Evolutionary conservation across 306 rosid genomes (phyloP), one percentile per base, ranked within the genome.

Genomic region (Lathyrus aphaca): DNA sequence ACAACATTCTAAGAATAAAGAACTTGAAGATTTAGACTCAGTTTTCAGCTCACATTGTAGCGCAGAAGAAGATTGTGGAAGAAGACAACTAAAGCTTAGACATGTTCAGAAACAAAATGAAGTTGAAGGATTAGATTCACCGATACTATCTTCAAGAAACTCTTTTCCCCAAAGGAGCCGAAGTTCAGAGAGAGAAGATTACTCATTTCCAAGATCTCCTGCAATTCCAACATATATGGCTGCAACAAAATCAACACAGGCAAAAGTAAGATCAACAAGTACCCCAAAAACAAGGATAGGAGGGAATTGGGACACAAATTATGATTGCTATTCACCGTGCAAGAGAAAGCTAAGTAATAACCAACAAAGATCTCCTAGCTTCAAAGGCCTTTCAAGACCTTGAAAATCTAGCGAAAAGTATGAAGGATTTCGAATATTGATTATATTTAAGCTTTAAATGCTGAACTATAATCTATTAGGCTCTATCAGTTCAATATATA

Each of bases 211-310:
- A 70, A 83, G 79, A 77, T 87, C 92, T 48, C 95, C 95, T 5
- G 18, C 67, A 54, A 81, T 79, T 72, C 99, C 99, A 0, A 67
- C 99, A 64, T 94, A 94, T 82, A 94, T 94, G 98, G 95, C 96
- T 13, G 88, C 92, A 64, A 94, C 97, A n/a, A 89, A 90, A 80
- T 94, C 98, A 30, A 88, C 96, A 13, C 87, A 74, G 64, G 92
- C 97, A 45, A 88, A 86, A 84, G 71, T 87, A 39, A 88, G 96
- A 72, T 77, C 96, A 3, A 50, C 73, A 58, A 90, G 88, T 79
- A 88, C 92, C 5, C 98, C 97, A 13, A 94, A 68, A 81, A 65
- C 79, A 60, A 81, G 96, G 80, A 40, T 62, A 3, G 70, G 59
- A 66, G 59, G 77, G 74, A 85, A 65, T 80, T 80, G 71, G 35